Base-by-base conservation (phyloP, 2,329 filamentous ascomycete genomes). In the Epichloe gansuensis region DNA sequence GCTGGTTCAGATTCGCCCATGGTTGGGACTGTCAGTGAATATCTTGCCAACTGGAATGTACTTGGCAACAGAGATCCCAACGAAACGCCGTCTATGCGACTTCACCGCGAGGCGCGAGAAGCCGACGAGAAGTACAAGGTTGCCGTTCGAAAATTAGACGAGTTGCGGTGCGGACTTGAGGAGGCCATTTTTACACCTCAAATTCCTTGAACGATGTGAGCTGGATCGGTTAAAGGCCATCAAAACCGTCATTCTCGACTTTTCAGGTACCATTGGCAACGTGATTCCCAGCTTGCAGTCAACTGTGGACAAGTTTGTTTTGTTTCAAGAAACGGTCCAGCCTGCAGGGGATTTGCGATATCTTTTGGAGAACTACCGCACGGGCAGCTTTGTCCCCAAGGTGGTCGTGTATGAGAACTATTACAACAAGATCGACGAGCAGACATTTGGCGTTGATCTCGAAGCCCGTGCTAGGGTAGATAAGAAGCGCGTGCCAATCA, bases 251-350 rank as follows among this genome's bases (percentile, higher is more conserved):
- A 85, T 98, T 56, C 80, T 98, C 44, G 94, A 98, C 71, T 97
- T 98, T 69, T 96, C 91, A 4, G 93, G 93, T 46, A 90, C 91
- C 39, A 88, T 98, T 67, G 91, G 91, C 75, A 98, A 98, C 63
- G 91, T 96, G 62, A 97, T 98, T 57, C 94, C 93, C 17, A 94
- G 88, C 63, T 74, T 98, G 56, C 93, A 97, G 70, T 91, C 91
- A 54, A 90, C 91, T 0, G 90, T 98, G 25, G 93, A 98, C 72
- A 90, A 94, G 66, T 96, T 98, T 91, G 90, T 98, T 83, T 78
- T 98, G 46, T 98, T 94, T 72, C 93, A 98, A 68, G 93, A 98
- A 74, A 97, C 93, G 0, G 88, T 98, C n/a, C 93, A 97, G 68
- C 93, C 93, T 5, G 67, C 83, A 47, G 87, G 88, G 41, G 93